phyloP scores from a whole-genome alignment of 768 basidiomycete species.

The Termitomyces heimii region DNA sequence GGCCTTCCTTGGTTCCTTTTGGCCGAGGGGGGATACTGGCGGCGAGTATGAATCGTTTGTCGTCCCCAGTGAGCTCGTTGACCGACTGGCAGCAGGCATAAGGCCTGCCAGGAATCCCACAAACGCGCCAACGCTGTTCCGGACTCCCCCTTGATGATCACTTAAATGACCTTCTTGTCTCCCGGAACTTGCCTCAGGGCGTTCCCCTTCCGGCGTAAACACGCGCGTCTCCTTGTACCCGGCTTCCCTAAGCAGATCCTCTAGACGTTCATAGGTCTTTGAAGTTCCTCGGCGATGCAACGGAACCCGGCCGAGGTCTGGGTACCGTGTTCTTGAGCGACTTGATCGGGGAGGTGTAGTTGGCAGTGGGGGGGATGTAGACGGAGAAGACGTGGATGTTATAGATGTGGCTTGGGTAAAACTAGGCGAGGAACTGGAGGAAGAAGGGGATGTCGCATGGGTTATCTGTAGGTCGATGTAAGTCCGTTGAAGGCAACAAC shows the following conservation, averaged over 20 bases:
- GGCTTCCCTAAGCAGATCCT: constrained; percentile 80
- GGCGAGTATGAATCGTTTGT: constrained; percentile 21
- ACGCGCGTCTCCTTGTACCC: constrained; percentile 92
- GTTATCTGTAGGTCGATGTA: constrained; percentile 15
- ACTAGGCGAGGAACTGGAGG: constrained; percentile 30
- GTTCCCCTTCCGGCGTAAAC: constrained; percentile 79
- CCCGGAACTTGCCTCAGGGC: constrained; percentile 24
- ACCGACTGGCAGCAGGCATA: constrained; percentile 32
- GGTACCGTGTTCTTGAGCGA: constrained; percentile 44
- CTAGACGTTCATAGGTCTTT: constrained; percentile 75
- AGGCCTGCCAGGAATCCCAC: constrained; percentile 64
- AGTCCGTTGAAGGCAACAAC: neutral
- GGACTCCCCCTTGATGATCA: constrained; percentile 26
- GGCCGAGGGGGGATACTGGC: constrained; percentile 25
- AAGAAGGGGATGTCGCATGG: constrained; percentile 26
- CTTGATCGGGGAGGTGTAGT: constrained; percentile 37
- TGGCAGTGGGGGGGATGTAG: constrained; percentile 36
- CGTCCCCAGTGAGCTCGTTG: constrained; percentile 13
- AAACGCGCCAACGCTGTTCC: constrained; percentile 52
- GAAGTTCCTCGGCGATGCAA: constrained; percentile 77
- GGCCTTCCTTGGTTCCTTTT: constrained; percentile 13
- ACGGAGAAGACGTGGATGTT: constrained; percentile 27
- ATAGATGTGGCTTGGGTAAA: constrained; percentile 35
- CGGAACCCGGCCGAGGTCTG: constrained; percentile 62
- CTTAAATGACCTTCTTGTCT: constrained; percentile 18